phyloP scores from a whole-genome alignment of 805 yeast species.

The Wickerhamiella occidentalis region DNA sequence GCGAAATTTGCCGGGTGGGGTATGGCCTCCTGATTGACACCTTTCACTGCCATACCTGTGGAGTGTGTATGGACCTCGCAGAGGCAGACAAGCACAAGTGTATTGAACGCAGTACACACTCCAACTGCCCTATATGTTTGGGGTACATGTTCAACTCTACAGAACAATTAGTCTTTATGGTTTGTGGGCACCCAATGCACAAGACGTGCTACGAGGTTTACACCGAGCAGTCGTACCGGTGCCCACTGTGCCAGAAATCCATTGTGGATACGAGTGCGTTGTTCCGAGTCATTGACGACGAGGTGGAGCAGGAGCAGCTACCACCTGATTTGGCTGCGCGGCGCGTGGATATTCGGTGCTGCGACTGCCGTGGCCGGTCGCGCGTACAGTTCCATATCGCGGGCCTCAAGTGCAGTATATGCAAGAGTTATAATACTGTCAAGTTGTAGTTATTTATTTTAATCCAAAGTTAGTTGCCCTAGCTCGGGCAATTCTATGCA shows the following conservation, averaged over 20 bases:
- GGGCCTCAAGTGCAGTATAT: constrained; percentile 79
- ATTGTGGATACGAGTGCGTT: constrained; percentile 79
- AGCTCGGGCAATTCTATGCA: no score
- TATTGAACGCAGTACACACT: constrained; percentile 75
- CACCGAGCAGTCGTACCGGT: constrained; percentile 72
- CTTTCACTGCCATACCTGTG: constrained; percentile 83
- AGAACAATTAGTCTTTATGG: constrained; percentile 77
- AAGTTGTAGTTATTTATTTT: constrained; percentile 8
- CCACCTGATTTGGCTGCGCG: constrained; percentile 71
- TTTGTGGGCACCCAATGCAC: constrained; percentile 90
- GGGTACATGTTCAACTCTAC: constrained; percentile 81
- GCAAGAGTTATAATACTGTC: constrained; percentile 71
- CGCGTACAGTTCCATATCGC: constrained; percentile 65
- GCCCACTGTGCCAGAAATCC: constrained; percentile 82
- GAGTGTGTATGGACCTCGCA: constrained; percentile 75
- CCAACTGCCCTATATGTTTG: constrained; percentile 86
- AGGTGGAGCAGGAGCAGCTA: constrained; percentile 59
- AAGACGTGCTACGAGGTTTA: constrained; percentile 71
- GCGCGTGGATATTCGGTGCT: constrained; percentile 56
- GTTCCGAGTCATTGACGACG: constrained; percentile 75
- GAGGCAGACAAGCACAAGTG: constrained; percentile 69
- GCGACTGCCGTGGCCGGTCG: constrained; percentile 79
- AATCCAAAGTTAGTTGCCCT: no score
- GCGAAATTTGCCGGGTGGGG: constrained; percentile 89
- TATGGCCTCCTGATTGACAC: constrained; percentile 78